These are phyloP conservation scores for Diaporthe velutina DNA, from an alignment of 2,329 filamentous ascomycete species.

Conservation along the genomic window DNA sequence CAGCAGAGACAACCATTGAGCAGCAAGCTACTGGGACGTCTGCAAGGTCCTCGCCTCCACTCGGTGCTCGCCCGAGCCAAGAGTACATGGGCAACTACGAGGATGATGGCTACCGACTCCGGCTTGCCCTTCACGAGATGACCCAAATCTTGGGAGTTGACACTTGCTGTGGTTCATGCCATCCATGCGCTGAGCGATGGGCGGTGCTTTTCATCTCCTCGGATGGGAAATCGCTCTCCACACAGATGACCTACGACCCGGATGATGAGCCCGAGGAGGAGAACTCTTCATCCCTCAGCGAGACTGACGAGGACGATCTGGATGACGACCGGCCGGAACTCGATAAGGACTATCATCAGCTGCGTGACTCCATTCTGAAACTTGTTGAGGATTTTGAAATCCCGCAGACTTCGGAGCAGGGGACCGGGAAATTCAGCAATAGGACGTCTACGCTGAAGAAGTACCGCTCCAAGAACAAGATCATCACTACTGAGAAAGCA, in stretches of 20 bases:
- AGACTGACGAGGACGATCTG: conserved; percentile 72
- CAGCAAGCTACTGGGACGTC: conserved; percentile 63
- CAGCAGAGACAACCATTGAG: conserved; percentile 73
- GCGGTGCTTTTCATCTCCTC: conserved; percentile 82
- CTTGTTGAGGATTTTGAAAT: conserved; percentile 88
- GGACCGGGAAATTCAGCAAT: conserved; percentile 76
- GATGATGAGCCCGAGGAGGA: conserved; percentile 75
- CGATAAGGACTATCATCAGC: conserved; percentile 83
- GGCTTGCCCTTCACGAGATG: conserved; percentile 79
- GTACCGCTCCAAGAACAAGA: conserved; percentile 71
- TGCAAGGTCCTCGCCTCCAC: conserved; percentile 67
- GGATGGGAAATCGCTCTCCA: conserved; percentile 77
- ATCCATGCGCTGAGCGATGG: conserved; percentile 88
- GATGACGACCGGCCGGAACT: conserved; percentile 71
- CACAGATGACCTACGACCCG: conserved; percentile 79
- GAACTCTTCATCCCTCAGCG: conserved; percentile 68
- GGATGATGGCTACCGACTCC: conserved; percentile 75
- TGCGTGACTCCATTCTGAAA: conserved; percentile 84
- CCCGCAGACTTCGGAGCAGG: conserved; percentile 73
- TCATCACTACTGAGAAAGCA: conserved; percentile 61
- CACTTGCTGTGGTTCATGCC: conserved; percentile 74
- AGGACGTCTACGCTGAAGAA: conserved; percentile 73
- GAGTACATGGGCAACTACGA: conserved; percentile 66
- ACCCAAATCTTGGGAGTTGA: conserved; percentile 74
- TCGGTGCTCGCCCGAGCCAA: conserved; percentile 59